Evolutionary conservation across 495 filamentous ascomycete species (phyloP).

Genomic region (Aspergillus panamensis): DNA sequence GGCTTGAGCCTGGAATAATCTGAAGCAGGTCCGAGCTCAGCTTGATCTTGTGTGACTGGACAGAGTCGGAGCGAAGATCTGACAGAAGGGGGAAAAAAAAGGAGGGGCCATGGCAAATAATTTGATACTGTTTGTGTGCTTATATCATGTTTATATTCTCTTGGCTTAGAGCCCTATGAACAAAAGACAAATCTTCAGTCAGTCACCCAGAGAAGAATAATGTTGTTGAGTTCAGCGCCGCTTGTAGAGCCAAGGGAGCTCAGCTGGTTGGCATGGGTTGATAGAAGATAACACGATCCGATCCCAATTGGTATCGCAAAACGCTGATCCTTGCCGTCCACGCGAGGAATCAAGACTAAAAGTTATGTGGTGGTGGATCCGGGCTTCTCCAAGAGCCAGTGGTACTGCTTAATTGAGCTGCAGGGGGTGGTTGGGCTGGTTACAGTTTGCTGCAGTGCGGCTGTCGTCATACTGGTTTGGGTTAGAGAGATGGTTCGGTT

Average conservation of each 20-base stretch:
- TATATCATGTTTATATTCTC: too few relatives aligned
- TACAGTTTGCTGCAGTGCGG: background rate
- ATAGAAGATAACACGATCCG: background rate
- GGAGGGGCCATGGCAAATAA: background rate
- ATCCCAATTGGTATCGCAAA: slow-evolving; percentile 4
- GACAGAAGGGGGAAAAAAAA: background rate
- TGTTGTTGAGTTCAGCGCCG: background rate
- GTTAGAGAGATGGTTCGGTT: background rate
- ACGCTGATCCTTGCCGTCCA: slow-evolving; percentile 24
- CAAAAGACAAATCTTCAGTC: too few relatives aligned
- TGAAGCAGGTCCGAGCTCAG: background rate
- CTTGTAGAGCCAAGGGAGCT: background rate
- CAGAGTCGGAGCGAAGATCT: background rate
- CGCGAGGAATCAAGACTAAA: slow-evolving; percentile 15
- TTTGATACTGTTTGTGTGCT: too few relatives aligned
- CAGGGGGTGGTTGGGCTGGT: background rate
- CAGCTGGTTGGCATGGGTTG: background rate
- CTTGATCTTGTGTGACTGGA: background rate
- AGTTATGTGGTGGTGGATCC: background rate
- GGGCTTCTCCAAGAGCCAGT: background rate
- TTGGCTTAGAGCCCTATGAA: too few relatives aligned
- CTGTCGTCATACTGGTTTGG: slow-evolving; percentile 7
- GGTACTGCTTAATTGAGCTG: background rate
- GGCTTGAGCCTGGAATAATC: background rate
- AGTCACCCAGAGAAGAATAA: background rate